phyloP scores from a whole-genome alignment of 2,329 filamentous ascomycete genomes.

The Anthostomella pinea region DNA sequence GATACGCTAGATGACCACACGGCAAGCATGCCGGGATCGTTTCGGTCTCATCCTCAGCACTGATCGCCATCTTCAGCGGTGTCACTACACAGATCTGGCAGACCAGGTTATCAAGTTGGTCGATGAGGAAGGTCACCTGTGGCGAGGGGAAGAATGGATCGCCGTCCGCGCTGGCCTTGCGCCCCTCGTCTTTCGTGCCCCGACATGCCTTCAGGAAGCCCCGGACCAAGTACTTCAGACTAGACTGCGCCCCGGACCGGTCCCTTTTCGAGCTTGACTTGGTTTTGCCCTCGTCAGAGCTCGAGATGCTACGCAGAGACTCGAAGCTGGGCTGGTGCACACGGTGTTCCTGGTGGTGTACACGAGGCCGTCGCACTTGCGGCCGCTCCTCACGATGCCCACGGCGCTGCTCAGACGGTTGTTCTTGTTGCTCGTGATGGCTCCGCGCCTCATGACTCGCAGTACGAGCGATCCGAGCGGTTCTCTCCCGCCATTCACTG shows the following conservation, averaged over 20 bases:
- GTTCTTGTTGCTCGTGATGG: neutral
- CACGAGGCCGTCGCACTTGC: neutral
- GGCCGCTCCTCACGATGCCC: too few species aligned
- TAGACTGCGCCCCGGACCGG: constrained; percentile 1
- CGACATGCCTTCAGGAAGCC: constrained; percentile 7
- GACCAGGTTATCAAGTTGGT: constrained; percentile 17
- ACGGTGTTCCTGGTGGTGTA: neutral
- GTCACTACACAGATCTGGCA: constrained; percentile 26
- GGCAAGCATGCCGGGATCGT: constrained; percentile 30
- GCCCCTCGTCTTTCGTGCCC: neutral
- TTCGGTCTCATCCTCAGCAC: neutral
- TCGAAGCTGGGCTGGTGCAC: neutral
- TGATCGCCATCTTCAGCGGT: constrained; percentile 12
- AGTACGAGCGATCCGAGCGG: neutral
- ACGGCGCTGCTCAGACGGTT: too few species aligned
- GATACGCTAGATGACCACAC: constrained; percentile 35
- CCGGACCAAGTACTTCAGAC: constrained; percentile 17
- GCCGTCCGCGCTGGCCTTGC: neutral
- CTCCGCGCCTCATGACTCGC: neutral
- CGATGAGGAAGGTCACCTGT: constrained; percentile 27
- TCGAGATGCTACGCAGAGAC: neutral
- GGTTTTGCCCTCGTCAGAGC: neutral
- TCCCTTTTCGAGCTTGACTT: neutral
- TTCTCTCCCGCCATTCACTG: neutral
- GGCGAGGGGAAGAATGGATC: constrained; percentile 26